Conservation (phyloP, 495 filamentous ascomycete species). For the Pseudevernia furfuracea region DNA sequence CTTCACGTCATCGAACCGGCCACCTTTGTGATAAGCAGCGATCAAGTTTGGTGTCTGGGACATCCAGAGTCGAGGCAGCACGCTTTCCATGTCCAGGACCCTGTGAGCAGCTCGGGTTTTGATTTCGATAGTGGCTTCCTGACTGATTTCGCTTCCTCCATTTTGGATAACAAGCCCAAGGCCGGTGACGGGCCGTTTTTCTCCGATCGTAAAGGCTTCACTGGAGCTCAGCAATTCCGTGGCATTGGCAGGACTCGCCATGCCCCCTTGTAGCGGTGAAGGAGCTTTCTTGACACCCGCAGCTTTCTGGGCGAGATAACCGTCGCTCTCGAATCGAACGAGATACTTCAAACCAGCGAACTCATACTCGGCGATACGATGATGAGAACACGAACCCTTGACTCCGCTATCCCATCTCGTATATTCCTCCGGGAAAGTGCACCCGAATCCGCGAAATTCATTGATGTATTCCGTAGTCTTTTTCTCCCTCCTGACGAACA, state of each 20-base stretch:
- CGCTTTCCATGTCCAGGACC: conserved; percentile 37
- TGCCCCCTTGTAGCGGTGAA: not conserved
- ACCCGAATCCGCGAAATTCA: conserved; percentile 51
- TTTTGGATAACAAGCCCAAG: not conserved
- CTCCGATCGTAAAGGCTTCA: not conserved
- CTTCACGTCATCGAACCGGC: conserved; percentile 48
- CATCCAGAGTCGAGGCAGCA: conserved; percentile 53
- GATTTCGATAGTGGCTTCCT: conserved; percentile 49
- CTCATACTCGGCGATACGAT: conserved; percentile 52
- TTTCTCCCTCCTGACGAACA: conserved; percentile 54
- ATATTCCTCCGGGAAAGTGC: conserved; percentile 57
- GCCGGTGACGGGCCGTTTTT: not conserved
- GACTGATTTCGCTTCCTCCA: not conserved
- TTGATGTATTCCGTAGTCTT: conserved; percentile 45
- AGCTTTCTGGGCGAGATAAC: conserved; percentile 36
- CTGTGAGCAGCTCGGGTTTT: conserved; percentile 50
- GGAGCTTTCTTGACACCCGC: not conserved
- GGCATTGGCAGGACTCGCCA: not conserved
- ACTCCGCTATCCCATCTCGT: conserved; percentile 49
- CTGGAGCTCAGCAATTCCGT: not conserved
- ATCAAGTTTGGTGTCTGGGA: conserved; percentile 55
- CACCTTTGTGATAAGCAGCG: conserved; percentile 49
- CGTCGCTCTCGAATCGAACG: conserved; percentile 57
- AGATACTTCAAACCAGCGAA: conserved; percentile 49
- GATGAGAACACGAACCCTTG: conserved; percentile 50